Evolutionary conservation across 441 rosid genomes (phyloP), one percentile per base, ranked within the genome.

Genomic region (Populus hybrid): DNA sequence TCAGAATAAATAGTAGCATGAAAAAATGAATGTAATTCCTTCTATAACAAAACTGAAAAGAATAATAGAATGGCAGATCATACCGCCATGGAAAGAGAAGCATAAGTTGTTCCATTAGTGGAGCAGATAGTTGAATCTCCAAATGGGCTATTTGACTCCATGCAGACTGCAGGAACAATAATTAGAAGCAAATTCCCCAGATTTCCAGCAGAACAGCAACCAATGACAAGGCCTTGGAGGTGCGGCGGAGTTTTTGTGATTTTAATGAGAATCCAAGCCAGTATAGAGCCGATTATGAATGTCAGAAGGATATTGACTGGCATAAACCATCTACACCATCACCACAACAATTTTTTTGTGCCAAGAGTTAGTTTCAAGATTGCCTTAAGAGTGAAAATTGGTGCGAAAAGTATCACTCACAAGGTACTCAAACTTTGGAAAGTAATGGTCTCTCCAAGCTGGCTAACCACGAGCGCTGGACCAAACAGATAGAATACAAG

Each of bases 51-150:
- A 14, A 45, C 11, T 18, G 36, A 59, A 2, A 5, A n/a, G 7
- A 11, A 12, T 3, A 12, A 73, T 18, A 6, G 61, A 53, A 53
- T 53, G 42, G 10, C 35, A 42, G 18, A 50, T 42, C 81, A 20
- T 81, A 86, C 88, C 74, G 89, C 89, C 89, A 82, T 80, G 4
- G 89, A 86, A 45, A 86, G 79, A 2, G 89, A 86, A 74, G 79
- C 85, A 73, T 84, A 86, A 78, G 84, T 79, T 75, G 77, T 56
- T 42, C 84, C 87, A 11, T 78, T 24, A 1, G 67, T 42, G 9
- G 65, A 6, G 78, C 87, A 86, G 68, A 74, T 53, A 20, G 74
- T 78, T 4, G 84, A 71, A 7, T 23, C 68, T 74, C 85, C 87
- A 64, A 83, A 84, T 6, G 89, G 87, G 77, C 85, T 76, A 2